Evolutionary conservation across 345 rosid species (phyloP).

Genomic region (Punica granatum): DNA sequence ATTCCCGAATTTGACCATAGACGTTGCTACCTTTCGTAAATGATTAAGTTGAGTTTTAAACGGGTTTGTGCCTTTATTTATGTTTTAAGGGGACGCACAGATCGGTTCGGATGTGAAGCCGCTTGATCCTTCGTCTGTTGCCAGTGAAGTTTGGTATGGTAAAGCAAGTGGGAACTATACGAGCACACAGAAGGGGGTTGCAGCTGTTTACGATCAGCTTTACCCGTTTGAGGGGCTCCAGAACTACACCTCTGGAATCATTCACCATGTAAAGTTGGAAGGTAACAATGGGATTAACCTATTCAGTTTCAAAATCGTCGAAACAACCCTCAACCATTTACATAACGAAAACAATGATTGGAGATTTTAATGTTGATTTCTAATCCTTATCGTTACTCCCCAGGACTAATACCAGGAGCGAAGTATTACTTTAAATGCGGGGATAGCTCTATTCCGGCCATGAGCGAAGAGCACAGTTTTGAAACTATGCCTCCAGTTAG

Average conservation of each 20-base stretch:
- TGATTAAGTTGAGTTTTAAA: not conserved
- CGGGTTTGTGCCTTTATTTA: not conserved
- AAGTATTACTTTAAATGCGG: conserved; percentile 70
- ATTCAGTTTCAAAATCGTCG: not conserved
- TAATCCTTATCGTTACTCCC: not conserved
- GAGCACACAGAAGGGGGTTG: conserved; percentile 30
- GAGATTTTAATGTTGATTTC: not conserved
- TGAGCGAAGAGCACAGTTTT: conserved; percentile 56
- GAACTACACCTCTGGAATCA: conserved; percentile 80
- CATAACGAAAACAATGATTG: not conserved
- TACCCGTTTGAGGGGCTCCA: conserved; percentile 72
- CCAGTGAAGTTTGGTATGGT: conserved; percentile 73
- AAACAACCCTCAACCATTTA: not conserved
- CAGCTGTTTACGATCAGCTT: conserved; percentile 64
- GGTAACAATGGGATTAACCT: conserved; percentile 26
- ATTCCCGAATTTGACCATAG: too few relatives aligned
- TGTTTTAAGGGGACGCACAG: conserved; percentile 54
- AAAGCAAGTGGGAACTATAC: conserved; percentile 40
- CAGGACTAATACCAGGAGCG: conserved; percentile 58
- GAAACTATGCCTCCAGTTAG: conserved; percentile 46
- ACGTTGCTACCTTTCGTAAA: too few relatives aligned
- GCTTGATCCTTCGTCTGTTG: conserved; percentile 45
- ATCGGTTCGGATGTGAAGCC: conserved; percentile 50
- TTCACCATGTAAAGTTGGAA: conserved; percentile 68
- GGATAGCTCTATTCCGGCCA: conserved; percentile 63